Percentiles rank a stretch among this genome's conserved stretches.
These are phyloP conservation scores for Crucihimalaya himalaica DNA, from an alignment of 345 rosid species.

Conservation along the genomic window DNA sequence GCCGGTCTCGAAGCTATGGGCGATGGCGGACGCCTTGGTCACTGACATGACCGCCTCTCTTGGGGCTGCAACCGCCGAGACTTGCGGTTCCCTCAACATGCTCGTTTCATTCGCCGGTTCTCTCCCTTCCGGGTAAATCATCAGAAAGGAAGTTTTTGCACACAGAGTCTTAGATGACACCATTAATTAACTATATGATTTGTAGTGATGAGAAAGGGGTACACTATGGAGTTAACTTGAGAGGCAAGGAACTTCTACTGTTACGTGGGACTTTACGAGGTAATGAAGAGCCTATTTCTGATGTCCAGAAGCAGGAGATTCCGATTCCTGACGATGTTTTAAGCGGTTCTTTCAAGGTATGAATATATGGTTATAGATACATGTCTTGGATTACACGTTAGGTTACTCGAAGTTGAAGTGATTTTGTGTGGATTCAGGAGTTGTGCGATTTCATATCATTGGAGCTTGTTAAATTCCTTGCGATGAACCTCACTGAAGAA, in stretches of 20 bases:
- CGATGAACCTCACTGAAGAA: constrained; percentile 38
- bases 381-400: background rate
- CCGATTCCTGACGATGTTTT: constrained; percentile 47
- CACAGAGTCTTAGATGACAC: background rate
- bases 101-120: constrained; percentile 48
- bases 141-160: background rate
- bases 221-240: constrained; percentile 59
- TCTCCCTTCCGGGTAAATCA: constrained; percentile 57
- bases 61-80: constrained; percentile 15
- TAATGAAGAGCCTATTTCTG: constrained; percentile 53
- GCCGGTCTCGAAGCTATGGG: constrained; percentile 57
- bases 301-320: constrained; percentile 52
- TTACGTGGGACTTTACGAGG: constrained; percentile 55
- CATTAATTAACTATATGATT: background rate
- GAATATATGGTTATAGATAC: background rate
- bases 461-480: constrained; percentile 51
- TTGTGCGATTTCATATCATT: constrained; percentile 49
- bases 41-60: constrained; percentile 50
- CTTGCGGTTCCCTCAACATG: constrained; percentile 44
- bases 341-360: constrained; percentile 46
- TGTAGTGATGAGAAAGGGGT: constrained; percentile 58
- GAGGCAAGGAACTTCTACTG: constrained; percentile 47
- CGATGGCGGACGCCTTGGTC: constrained; percentile 49
- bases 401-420: background rate
- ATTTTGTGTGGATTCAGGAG: constrained; percentile 38